A percentile compares a stretch with the other conserved stretches of the same genome.
Conservation (phyloP, 306 rosid genomes). For the Glycine latifolia region DNA sequence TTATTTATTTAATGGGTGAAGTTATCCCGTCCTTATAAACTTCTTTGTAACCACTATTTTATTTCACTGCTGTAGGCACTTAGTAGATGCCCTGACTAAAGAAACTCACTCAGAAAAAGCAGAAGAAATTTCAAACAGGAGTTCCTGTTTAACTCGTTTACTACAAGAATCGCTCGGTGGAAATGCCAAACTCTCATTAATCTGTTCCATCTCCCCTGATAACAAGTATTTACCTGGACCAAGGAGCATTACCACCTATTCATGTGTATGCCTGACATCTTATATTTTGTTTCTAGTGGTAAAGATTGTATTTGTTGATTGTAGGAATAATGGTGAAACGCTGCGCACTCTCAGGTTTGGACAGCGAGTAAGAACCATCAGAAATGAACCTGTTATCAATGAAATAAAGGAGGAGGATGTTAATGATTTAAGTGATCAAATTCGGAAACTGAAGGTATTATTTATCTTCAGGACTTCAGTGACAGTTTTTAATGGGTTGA, state of each 20-base stretch:
- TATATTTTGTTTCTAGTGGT: slow-evolving; percentile 34
- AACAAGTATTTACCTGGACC: slow-evolving; percentile 60
- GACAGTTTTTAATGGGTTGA: slow-evolving; percentile 27
- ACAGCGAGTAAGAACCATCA: slow-evolving; percentile 74
- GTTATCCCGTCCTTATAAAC: not conserved
- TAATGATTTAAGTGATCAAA: slow-evolving; percentile 90
- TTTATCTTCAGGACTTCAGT: slow-evolving; percentile 16
- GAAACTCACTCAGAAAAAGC: slow-evolving; percentile 56
- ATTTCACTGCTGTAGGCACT: slow-evolving; percentile 64
- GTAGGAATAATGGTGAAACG: slow-evolving; percentile 74
- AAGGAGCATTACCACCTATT: slow-evolving; percentile 14
- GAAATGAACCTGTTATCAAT: slow-evolving; percentile 83
- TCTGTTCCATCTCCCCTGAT: slow-evolving; percentile 77
- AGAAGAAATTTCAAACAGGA: slow-evolving; percentile 57
- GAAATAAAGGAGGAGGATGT: slow-evolving; percentile 88
- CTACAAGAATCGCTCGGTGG: slow-evolving; percentile 87
- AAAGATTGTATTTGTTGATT: slow-evolving; percentile 48
- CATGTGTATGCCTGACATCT: not conserved
- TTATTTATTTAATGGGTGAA: not conserved
- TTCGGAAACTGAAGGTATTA: slow-evolving; percentile 86
- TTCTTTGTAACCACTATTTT: slow-evolving; percentile 41
- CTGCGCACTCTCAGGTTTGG: slow-evolving; percentile 86
- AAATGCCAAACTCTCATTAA: slow-evolving; percentile 84
- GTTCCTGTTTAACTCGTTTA: slow-evolving; percentile 80
- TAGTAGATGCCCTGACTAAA: slow-evolving; percentile 72